phyloP scores from a whole-genome alignment of 192 early-diverging fungal species.

The Coemansia sp. region DNA sequence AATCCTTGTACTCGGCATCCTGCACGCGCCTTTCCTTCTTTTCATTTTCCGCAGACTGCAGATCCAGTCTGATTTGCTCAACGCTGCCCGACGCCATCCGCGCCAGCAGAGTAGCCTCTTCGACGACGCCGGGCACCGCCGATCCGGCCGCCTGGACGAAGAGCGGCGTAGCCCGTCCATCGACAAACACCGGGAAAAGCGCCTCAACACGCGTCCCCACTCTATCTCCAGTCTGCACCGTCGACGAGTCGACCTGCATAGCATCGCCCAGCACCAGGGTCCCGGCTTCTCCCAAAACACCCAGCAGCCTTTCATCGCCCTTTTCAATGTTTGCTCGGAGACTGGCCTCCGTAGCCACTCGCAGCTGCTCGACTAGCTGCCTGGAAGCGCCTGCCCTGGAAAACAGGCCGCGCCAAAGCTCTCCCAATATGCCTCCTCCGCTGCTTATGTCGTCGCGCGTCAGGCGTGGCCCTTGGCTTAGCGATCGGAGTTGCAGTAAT shows the following conservation, averaged over 20 bases:
- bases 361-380: conserved; percentile 3
- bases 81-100: conserved; percentile 15
- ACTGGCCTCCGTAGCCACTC: neutral
- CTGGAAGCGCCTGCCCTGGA: neutral
- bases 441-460: neutral
- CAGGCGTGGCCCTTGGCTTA: neutral
- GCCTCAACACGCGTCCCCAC: conserved; percentile 8
- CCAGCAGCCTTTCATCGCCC: neutral
- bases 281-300: neutral
- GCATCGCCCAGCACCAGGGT: conserved; percentile 23
- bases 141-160: conserved; percentile 22
- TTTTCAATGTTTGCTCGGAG: neutral
- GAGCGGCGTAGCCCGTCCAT: conserved; percentile 6
- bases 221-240: neutral
- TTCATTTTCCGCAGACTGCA: neutral
- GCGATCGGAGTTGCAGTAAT: conserved; percentile 8
- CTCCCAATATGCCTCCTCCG: neutral
- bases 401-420: neutral
- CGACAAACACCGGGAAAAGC: conserved; percentile 32
- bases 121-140: neutral
- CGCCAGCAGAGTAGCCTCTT: conserved; percentile 3
- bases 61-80: conserved; percentile 2
- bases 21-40: neutral
- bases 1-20: conserved; percentile 46
- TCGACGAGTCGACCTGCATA: conserved; percentile 9